Conservation (phyloP, 768 basidiomycete species). For the Lentinula detonsa region DNA sequence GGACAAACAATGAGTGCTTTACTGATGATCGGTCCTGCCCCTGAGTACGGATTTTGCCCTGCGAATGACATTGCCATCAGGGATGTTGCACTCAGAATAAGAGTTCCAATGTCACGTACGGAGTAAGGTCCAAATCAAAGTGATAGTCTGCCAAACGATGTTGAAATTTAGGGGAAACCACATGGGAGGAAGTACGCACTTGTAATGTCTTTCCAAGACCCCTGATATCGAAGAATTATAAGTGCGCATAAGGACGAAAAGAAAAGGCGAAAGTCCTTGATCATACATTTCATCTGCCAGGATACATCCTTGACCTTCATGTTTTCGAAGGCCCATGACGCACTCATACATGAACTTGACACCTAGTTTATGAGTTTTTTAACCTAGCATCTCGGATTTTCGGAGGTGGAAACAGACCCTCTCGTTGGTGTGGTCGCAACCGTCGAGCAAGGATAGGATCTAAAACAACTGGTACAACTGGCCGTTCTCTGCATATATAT, state of each 20-base stretch:
- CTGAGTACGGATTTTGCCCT: conserved; percentile 84
- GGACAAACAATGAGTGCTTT: conserved; percentile 94
- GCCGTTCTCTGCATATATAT: conserved; percentile 38
- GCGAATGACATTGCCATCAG: not conserved
- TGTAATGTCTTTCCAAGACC: conserved; percentile 96
- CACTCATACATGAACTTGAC: conserved; percentile 92
- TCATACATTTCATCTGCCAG: conserved; percentile 92
- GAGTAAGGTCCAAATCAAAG: conserved; percentile 88
- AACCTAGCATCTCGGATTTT: not conserved
- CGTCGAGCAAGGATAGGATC: conserved; percentile 77
- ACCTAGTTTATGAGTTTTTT: conserved; percentile 29
- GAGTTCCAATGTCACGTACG: conserved; percentile 16
- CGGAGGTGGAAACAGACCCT: conserved; percentile 43
- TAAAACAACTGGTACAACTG: conserved; percentile 78
- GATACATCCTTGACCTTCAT: conserved; percentile 91
- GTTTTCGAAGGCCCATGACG: conserved; percentile 89
- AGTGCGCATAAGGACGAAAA: conserved; percentile 2
- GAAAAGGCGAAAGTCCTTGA: conserved; percentile 2
- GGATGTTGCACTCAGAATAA: not conserved
- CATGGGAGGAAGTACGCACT: conserved; percentile 23
- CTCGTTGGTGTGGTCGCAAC: conserved; percentile 85
- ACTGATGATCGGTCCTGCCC: conserved; percentile 48
- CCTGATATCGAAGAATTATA: conserved; percentile 31
- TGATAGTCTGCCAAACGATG: conserved; percentile 59
- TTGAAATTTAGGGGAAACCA: not conserved